A percentile compares a stretch with the other conserved stretches of the same genome.
Conservation (phyloP, 176 grass and related monocot species). For the Cenchrus americanus region DNA sequence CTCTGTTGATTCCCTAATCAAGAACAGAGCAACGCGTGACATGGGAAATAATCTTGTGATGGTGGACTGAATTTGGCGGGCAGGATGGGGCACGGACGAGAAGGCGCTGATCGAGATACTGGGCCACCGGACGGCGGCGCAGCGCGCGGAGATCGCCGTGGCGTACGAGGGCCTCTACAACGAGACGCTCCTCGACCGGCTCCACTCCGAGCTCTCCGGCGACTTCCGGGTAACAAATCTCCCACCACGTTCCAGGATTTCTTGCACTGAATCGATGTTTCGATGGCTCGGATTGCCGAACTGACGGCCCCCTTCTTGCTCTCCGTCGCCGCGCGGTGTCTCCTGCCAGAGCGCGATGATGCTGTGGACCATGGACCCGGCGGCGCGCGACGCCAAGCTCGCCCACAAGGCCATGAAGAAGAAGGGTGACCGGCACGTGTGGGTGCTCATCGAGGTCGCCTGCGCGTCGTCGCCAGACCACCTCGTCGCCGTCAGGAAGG, state of each 20-base stretch:
- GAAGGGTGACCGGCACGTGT: conserved; percentile 47
- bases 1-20: neutral
- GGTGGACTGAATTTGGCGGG: neutral
- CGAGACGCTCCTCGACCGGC: conserved; percentile 62
- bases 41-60: neutral
- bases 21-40: neutral
- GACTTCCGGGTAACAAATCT: conserved; percentile 55
- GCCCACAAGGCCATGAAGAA: conserved; percentile 63
- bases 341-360: conserved; percentile 71
- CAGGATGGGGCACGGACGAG: conserved; percentile 90
- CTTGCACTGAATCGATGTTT: neutral
- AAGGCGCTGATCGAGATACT: conserved; percentile 76
- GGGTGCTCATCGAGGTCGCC: conserved; percentile 81
- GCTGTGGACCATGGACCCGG: conserved; percentile 74
- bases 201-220: conserved; percentile 72
- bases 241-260: neutral
- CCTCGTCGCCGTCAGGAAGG: conserved; percentile 85
- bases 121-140: conserved; percentile 72
- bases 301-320: neutral
- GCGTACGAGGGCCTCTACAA: conserved; percentile 69
- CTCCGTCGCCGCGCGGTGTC: neutral
- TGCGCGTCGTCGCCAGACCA: conserved; percentile 87
- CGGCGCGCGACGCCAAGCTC: conserved; percentile 82
- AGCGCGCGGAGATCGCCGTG: conserved; percentile 63
- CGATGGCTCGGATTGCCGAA: neutral